These are phyloP conservation scores for Senna siamea DNA, from an alignment of 306 rosid species.

Conservation along the genomic window DNA sequence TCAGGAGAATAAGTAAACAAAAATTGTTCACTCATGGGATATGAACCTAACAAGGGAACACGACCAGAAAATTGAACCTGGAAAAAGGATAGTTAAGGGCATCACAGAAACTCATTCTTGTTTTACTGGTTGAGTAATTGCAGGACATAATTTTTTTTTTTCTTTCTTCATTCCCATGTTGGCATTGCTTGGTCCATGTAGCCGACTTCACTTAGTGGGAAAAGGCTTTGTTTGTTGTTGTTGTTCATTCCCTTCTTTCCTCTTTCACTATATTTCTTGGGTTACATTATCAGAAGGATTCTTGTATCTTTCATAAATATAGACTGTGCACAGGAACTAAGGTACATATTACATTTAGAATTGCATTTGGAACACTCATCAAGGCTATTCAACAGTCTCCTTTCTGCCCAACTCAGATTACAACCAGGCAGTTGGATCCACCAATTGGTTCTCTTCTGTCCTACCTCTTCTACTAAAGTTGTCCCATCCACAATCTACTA, in stretches of 20 bases:
- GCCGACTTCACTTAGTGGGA: too few relatives aligned
- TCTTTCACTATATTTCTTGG: neutral
- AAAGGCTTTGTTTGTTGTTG: too few relatives aligned
- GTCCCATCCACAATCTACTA: neutral
- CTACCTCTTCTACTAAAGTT: neutral
- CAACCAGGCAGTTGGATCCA: neutral
- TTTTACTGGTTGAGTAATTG: constrained; percentile 8
- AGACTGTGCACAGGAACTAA: neutral
- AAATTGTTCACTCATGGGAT: neutral
- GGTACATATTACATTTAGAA: neutral
- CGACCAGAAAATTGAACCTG: neutral
- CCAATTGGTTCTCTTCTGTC: neutral
- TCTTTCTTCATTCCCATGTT: neutral
- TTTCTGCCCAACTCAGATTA: neutral
- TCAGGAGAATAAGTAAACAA: neutral
- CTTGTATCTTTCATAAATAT: neutral
- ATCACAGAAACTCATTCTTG: neutral
- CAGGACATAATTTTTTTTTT: neutral
- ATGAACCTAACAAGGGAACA: neutral
- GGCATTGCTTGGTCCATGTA: too few relatives aligned
- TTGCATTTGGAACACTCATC: neutral
- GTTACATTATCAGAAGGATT: neutral
- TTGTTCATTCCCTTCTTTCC: too few relatives aligned
- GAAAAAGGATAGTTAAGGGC: neutral
- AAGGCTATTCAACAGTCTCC: neutral